Evolutionary conservation across 208 protist genomes (phyloP).

Genomic region (Acanthamoeba royreba): DNA sequence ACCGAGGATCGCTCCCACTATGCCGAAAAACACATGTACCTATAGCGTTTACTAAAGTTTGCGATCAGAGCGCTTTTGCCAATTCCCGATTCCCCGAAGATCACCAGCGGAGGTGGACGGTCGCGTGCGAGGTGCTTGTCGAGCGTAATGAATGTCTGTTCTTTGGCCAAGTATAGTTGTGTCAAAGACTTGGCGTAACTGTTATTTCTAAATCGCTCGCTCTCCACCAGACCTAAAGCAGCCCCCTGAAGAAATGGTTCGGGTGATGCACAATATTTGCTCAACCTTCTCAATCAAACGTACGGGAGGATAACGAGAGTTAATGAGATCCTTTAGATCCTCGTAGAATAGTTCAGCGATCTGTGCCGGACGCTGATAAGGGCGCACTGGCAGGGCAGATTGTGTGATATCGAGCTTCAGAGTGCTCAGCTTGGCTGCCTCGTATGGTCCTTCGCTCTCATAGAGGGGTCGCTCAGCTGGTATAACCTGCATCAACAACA

Average conservation of each 20-base stretch:
- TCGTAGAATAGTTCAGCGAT: slow-evolving; percentile 34
- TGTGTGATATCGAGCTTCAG: slow-evolving; percentile 57
- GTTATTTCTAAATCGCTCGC: background rate
- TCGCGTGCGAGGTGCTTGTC: slow-evolving; percentile 40
- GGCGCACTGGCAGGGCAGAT: background rate
- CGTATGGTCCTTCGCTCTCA: slow-evolving; percentile 49
- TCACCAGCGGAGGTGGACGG: background rate
- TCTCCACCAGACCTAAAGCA: background rate
- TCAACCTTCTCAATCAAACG: too few species aligned
- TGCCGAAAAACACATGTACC: background rate
- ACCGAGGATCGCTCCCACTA: background rate
- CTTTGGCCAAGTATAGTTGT: slow-evolving; percentile 49
- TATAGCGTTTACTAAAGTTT: slow-evolving; percentile 53
- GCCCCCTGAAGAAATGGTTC: too few species aligned
- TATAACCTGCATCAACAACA: too few species aligned
- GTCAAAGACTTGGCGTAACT: background rate
- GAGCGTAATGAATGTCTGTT: slow-evolving; percentile 49
- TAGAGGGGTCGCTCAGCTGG: slow-evolving; percentile 37
- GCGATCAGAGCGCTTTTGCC: slow-evolving; percentile 53
- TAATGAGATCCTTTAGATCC: background rate
- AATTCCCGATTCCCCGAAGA: slow-evolving; percentile 38
- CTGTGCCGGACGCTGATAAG: background rate
- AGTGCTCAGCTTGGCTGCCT: slow-evolving; percentile 40
- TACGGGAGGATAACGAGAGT: slow-evolving; percentile 1
- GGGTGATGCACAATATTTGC: too few species aligned